A percentile compares a stretch with the other conserved stretches of the same genome.
Evolutionary conservation across 352 stramenopile species (phyloP).

Genomic region (Phytophthora citrophthora): DNA sequence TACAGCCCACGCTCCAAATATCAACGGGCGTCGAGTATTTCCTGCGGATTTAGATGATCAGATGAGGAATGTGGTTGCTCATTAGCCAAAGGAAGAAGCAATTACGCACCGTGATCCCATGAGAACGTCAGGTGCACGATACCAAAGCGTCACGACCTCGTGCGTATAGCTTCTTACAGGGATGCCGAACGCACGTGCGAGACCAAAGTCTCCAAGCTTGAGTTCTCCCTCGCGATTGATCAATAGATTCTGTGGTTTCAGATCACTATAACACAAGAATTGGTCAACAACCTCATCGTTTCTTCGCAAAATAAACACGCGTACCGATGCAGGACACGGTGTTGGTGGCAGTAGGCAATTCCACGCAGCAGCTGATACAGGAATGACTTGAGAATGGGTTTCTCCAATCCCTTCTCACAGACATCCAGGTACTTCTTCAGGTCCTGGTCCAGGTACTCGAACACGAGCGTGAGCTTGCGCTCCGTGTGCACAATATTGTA

Average conservation of each 20-base stretch:
- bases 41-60: slow-evolving; percentile 28
- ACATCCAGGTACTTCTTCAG: slow-evolving; percentile 99
- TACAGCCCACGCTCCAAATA: slow-evolving; percentile 99
- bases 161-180: slow-evolving; percentile 98
- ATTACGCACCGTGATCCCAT: slow-evolving; percentile 91
- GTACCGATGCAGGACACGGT: slow-evolving; percentile 93
- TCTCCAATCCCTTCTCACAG: slow-evolving; percentile 97
- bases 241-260: slow-evolving; percentile 99
- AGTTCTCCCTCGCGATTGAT: slow-evolving; percentile 98
- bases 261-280: slow-evolving; percentile 86
- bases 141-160: slow-evolving; percentile 99
- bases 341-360: slow-evolving; percentile 99
- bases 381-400: slow-evolving; percentile 95
- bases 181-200: slow-evolving; percentile 99
- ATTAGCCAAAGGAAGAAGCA: neutral
- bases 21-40: slow-evolving; percentile 99
- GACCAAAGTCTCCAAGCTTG: slow-evolving; percentile 99
- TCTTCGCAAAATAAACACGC: slow-evolving; percentile 2
- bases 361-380: slow-evolving; percentile 99
- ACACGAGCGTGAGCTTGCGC: slow-evolving; percentile 99
- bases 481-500: slow-evolving; percentile 99
- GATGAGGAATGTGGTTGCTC: neutral
- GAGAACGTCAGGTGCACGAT: slow-evolving; percentile 98
- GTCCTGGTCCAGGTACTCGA: slow-evolving; percentile 99
- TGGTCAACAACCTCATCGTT: neutral